Evolutionary conservation across 2,329 filamentous ascomycete species (phyloP).

Genomic region (Penicillium italicum): DNA sequence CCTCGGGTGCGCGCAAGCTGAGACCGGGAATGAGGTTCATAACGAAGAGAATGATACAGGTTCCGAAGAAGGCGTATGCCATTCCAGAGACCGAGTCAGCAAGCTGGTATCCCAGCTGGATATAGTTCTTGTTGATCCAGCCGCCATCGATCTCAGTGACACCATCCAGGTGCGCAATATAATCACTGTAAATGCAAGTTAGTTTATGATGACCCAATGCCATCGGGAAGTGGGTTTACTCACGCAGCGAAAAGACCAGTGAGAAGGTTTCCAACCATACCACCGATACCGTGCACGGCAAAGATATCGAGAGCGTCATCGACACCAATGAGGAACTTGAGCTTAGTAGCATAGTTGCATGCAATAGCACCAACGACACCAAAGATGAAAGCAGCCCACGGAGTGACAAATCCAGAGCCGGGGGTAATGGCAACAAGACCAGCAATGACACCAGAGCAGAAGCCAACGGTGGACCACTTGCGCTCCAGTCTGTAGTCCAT

Average conservation of each 20-base stretch:
- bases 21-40: conserved; percentile 76
- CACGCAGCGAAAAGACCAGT: conserved; percentile 78
- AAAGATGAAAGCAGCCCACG: conserved; percentile 78
- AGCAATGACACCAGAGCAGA: conserved; percentile 85
- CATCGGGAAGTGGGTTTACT: conserved; percentile 24
- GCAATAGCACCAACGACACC: conserved; percentile 71
- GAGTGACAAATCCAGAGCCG: conserved; percentile 78
- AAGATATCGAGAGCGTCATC: conserved; percentile 89
- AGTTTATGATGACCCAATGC: conserved; percentile 3
- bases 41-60: conserved; percentile 73
- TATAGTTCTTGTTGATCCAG: conserved; percentile 79
- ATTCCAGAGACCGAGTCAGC: conserved; percentile 75
- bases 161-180: conserved; percentile 78
- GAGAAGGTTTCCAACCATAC: conserved; percentile 72
- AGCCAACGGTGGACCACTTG: conserved; percentile 91
- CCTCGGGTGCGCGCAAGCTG: conserved; percentile 67
- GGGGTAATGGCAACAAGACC: conserved; percentile 86
- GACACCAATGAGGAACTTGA: conserved; percentile 77
- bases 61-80: conserved; percentile 73
- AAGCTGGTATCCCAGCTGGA: conserved; percentile 78
- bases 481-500: conserved; percentile 83
- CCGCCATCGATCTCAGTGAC: conserved; percentile 65
- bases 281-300: conserved; percentile 75
- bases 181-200: conserved; percentile 52
- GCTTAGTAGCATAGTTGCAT: conserved; percentile 86